Base-by-base conservation (phyloP, 192 early-diverging fungal species). In the Coemansia sp. region DNA sequence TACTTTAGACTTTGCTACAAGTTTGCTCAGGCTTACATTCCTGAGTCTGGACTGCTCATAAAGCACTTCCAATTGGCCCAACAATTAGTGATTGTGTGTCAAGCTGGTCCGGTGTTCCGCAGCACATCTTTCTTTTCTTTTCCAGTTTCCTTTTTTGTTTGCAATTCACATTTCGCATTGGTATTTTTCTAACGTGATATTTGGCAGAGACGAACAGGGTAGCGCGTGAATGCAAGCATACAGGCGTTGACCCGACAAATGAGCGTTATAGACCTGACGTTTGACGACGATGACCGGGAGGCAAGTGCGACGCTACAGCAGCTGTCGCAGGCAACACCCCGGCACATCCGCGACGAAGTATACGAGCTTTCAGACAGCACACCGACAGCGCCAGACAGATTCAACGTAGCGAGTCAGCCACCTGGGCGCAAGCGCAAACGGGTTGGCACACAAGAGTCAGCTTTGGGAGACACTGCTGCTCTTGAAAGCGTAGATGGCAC, bases 221-320 rank as follows among this genome's bases (percentile, higher is more conserved):
- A 31, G 6, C 31, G 31, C 31, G 31, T 31, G 26, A 49, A 20
- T 34, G 4, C 26, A 34, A 28, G 25, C 14, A 60, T 48, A n/a
- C 36, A 15, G 47, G 17, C 17, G 17, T 11, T 23, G 49, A 51
- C 19, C 28, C 34, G 12, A 6, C 26, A 49, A 51, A 78, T 68
- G 69, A 68, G 62, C 55, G 26, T 68, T 53, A 77, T 77, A 50
- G 75, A 77, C 57, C 26, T 78, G 36, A 78, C 75, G 2, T 62
- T 69, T 56, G 75, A 72, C 55, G 66, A 65, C 52, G 65, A 68
- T 22, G 65, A 67, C 53, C 62, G 11, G 19, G 48, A 37, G 40
- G 26, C 46, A 31, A 17, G 26, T 6, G 17, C 22, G 2, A 42
- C 37, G 10, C 36, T 59, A 25, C 58, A n/a, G 1, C 20, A 47